These are phyloP conservation scores for Aspergillus brasiliensis DNA, from an alignment of 2,329 filamentous ascomycete species.

Conservation along the genomic window DNA sequence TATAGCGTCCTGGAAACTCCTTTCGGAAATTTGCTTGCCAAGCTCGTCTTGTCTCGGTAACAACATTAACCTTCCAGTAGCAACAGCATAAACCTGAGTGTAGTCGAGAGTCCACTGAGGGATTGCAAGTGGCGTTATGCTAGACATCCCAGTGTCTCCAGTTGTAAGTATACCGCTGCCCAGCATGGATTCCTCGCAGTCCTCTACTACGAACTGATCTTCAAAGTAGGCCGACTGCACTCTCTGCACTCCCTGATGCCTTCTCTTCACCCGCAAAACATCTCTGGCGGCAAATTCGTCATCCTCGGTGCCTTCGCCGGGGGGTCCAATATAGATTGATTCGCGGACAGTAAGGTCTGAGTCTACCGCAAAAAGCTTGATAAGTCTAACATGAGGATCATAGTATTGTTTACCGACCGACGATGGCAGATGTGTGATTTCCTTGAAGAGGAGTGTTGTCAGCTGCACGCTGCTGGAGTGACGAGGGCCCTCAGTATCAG, in stretches of 20 bases:
- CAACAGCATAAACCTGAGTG: slow-evolving; percentile 30
- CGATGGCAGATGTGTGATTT: slow-evolving; percentile 29
- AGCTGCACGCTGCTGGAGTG: slow-evolving; percentile 20
- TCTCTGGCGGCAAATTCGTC: slow-evolving; percentile 20
- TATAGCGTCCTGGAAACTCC: slow-evolving; percentile 28
- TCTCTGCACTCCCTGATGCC: slow-evolving; percentile 15
- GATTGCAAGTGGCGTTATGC: slow-evolving; percentile 17
- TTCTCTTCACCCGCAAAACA: slow-evolving; percentile 27
- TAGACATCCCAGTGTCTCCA: slow-evolving; percentile 13
- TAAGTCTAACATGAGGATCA: slow-evolving; percentile 27
- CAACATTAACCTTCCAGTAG: slow-evolving; percentile 18
- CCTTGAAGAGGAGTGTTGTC: slow-evolving; percentile 37
- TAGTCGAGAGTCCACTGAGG: slow-evolving; percentile 35
- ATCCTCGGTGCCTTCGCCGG: slow-evolving; percentile 8
- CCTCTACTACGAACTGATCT: slow-evolving; percentile 42
- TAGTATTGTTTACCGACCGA: slow-evolving; percentile 18
- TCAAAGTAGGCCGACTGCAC: slow-evolving; percentile 13
- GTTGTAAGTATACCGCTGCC: slow-evolving; percentile 7
- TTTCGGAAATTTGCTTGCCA: slow-evolving; percentile 1
- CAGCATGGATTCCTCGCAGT: slow-evolving; percentile 35
- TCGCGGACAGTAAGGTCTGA: slow-evolving; percentile 38
- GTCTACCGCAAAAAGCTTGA: slow-evolving; percentile 41
- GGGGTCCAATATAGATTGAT: slow-evolving; percentile 31
- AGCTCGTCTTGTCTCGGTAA: slow-evolving; percentile 5
- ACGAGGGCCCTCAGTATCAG: slow-evolving; percentile 12